A percentile compares a stretch with the other conserved stretches of the same genome.
Evolutionary conservation across 352 stramenopile species (phyloP).

Genomic region (Pythium grandisporangium): DNA sequence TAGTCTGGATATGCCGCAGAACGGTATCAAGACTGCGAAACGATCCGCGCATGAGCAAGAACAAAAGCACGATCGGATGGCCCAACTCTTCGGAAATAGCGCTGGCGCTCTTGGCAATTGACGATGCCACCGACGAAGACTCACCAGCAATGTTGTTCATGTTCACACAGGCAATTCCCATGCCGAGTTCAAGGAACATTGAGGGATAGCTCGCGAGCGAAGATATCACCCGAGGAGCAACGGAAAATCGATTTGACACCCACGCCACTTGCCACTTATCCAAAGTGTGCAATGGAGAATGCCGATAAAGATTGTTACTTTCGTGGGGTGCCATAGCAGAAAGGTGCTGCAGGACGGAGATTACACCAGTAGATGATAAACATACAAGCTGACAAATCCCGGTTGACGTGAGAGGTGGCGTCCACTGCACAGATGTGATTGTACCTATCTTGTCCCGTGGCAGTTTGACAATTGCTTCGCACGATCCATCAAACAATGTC

Average conservation of each 20-base stretch:
- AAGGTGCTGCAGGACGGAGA: too few relatives aligned
- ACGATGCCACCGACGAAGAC: too few relatives aligned
- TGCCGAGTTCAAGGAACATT: slow-evolving; percentile 29
- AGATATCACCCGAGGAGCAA: slow-evolving; percentile 35
- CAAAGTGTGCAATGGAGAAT: too few relatives aligned
- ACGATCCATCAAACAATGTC: slow-evolving; percentile 29
- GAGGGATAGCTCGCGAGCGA: slow-evolving; percentile 46
- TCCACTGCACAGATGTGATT: slow-evolving; percentile 60
- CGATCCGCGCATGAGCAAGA: slow-evolving; percentile 53
- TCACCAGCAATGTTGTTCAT: too few relatives aligned
- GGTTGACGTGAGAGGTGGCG: slow-evolving; percentile 33
- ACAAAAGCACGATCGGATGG: slow-evolving; percentile 61
- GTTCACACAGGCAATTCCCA: slow-evolving; percentile 48
- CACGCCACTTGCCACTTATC: slow-evolving; percentile 58
- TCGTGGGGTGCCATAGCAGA: too few relatives aligned
- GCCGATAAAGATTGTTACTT: too few relatives aligned
- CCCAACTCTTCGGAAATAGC: too few relatives aligned
- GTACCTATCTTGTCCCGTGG: slow-evolving; percentile 48
- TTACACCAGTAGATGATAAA: slow-evolving; percentile 33
- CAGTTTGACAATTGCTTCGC: slow-evolving; percentile 45
- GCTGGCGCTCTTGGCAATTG: too few relatives aligned
- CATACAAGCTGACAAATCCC: slow-evolving; percentile 52
- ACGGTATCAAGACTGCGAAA: slow-evolving; percentile 50
- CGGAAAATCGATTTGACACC: slow-evolving; percentile 50
- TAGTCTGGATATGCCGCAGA: slow-evolving; percentile 41